These are phyloP conservation scores for Candida stauntonica DNA, from an alignment of 805 yeast genomes.

Conservation along the genomic window DNA sequence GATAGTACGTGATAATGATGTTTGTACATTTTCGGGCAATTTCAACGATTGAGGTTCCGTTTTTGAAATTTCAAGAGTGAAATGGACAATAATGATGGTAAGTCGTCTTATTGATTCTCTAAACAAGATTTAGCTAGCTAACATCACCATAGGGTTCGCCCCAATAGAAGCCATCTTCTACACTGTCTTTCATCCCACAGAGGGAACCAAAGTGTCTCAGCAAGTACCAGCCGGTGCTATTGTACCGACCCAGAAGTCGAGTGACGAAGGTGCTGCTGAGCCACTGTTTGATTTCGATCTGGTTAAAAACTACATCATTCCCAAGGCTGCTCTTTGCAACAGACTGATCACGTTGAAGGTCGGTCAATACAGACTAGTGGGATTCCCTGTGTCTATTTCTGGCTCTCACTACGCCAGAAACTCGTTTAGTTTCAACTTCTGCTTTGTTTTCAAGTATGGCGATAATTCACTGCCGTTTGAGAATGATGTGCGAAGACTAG, in stretches of 20 bases:
- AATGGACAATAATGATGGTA: constrained; percentile 1
- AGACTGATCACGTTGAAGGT: constrained; percentile 70
- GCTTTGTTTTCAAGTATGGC: constrained; percentile 82
- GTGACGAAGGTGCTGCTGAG: constrained; percentile 29
- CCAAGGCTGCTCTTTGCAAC: constrained; percentile 89
- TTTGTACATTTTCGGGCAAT: no score
- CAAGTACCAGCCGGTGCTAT: constrained; percentile 84
- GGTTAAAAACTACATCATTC: constrained; percentile 86
- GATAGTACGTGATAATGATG: background rate
- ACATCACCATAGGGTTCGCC: constrained; percentile 54
- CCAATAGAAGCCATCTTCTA: constrained; percentile 89
- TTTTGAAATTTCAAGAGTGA: no score
- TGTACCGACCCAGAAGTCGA: constrained; percentile 31
- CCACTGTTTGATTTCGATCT: constrained; percentile 74
- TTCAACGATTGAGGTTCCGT: no score
- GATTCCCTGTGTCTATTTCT: constrained; percentile 83
- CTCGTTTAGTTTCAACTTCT: constrained; percentile 88
- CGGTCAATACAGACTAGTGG: constrained; percentile 66
- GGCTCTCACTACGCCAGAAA: constrained; percentile 80
- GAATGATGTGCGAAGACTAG: constrained; percentile 76
- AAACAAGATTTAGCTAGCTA: background rate
- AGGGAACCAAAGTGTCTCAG: constrained; percentile 86
- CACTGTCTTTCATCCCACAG: constrained; percentile 91
- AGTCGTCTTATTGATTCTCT: no score
- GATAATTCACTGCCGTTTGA: constrained; percentile 85